Evolutionary conservation across 306 rosid species (phyloP).

Genomic region (Sophora flavescens): DNA sequence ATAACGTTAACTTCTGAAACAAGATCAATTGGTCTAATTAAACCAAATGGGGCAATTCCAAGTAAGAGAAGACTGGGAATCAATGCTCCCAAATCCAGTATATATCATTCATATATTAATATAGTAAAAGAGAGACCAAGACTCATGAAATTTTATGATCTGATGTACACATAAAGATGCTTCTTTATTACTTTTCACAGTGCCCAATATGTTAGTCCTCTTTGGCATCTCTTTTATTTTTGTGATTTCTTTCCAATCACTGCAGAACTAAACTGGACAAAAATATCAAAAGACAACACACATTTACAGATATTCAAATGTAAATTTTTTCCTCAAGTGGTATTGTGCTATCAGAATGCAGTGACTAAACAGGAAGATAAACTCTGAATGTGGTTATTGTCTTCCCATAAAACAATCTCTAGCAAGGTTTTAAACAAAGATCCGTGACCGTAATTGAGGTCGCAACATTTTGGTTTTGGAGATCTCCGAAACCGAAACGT

Average conservation of each 20-base stretch:
- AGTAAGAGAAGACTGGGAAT: not conserved
- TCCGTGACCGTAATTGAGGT: no score
- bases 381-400: not conserved
- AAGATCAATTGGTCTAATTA: constrained; percentile 33
- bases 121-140: constrained; percentile 8
- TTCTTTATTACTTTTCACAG: constrained; percentile 37
- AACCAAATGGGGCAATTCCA: not conserved
- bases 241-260: constrained; percentile 6
- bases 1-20: constrained; percentile 37
- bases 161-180: constrained; percentile 31
- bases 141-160: not conserved
- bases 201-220: constrained; percentile 28
- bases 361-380: constrained; percentile 16
- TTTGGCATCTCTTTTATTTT: not conserved
- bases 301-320: constrained; percentile 11
- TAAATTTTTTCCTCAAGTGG: constrained; percentile 25
- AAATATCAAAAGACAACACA: constrained; percentile 37
- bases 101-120: not conserved
- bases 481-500: no score
- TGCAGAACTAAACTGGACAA: constrained; percentile 31
- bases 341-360: constrained; percentile 29
- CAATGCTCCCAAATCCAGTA: constrained; percentile 1
- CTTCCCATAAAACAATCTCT: constrained; percentile 17
- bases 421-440: not conserved
- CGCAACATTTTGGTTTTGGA: no score